These are phyloP conservation scores for Schizochytrium sp. DNA, from an alignment of 108 stramenopile species.

Conservation along the genomic window DNA sequence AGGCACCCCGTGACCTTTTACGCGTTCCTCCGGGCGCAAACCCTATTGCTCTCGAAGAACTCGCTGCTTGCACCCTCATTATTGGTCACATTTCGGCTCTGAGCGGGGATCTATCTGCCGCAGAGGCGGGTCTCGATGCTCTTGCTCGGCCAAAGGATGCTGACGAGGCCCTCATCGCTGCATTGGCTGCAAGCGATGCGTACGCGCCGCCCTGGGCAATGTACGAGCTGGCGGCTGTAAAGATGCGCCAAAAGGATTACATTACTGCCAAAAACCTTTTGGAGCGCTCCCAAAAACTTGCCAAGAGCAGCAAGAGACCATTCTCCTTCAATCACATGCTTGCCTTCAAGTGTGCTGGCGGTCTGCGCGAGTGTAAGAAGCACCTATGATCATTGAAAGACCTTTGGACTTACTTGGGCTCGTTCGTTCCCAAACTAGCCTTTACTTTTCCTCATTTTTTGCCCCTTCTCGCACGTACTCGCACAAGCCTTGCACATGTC, in stretches of 20 bases:
- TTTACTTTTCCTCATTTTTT: no score
- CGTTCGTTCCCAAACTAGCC: no score
- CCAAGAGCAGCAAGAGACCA: neutral
- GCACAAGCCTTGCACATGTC: no score
- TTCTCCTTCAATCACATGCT: neutral
- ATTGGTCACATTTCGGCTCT: neutral
- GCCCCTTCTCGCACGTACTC: no score
- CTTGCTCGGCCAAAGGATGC: neutral
- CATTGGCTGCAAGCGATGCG: neutral
- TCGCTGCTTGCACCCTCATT: neutral
- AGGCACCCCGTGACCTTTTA: neutral
- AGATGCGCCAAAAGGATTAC: neutral
- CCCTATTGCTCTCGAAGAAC: neutral
- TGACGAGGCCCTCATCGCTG: neutral
- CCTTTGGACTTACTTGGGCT: no score
- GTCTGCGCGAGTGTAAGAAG: neutral
- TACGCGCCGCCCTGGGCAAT: neutral
- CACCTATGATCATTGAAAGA: neutral
- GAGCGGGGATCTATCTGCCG: neutral
- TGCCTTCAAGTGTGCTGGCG: neutral
- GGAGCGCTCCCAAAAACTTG: neutral
- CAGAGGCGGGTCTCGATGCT: neutral
- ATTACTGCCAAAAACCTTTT: neutral
- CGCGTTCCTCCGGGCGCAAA: neutral
- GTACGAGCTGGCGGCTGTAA: neutral